Base-by-base conservation (phyloP, 805 yeast species). In the Zygoascus biomembranicola region DNA sequence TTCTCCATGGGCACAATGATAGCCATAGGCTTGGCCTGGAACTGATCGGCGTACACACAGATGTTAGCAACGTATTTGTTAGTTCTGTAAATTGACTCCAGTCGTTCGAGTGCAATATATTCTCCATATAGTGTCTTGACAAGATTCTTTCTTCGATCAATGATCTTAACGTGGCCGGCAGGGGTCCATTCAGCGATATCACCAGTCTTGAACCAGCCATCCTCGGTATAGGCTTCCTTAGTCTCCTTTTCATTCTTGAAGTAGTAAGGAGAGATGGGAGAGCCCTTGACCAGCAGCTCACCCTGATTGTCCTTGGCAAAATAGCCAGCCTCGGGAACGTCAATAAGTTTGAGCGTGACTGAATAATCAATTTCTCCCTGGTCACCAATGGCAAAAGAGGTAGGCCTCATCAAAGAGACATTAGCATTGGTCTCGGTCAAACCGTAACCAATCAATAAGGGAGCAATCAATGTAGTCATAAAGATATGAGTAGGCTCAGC, bases 121-220 rank as follows among this genome's bases (percentile, higher is more conserved):
- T 94, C 99, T 73, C 99, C 99, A 69, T 94, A 92, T 64, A 80
- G 77, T 18, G 99, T 94, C 78, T 94, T 94, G 63, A 94, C 95
- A 71, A 94, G 77, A 70, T 94, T 94, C 82, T 94, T 94, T 77
- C 82, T 87, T 69, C 99, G 86, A 73, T 94, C 99, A 68, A 94
- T 87, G 57, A 94, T 76, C 66, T 78, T 81, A 66, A 94, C 76
- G 54, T 81, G 84, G 60, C 98, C 98, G 59, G 76, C 77, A 28
- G 81, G 56, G 44, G 90, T 78, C 95, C 97, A 89, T 75, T 88
- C 90, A 66, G 92, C 97, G 70, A 94, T 89, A 70, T 94, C 99
- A 70, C 99, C 99, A 35, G 98, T 94, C 67, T 76, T 78, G 76
- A 94, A 94, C 97, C 97, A 94, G 23, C 90, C 95, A 62, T 87